phyloP scores from a whole-genome alignment of 2,329 filamentous ascomycete species.

The Taxawa tesnikishii region DNA sequence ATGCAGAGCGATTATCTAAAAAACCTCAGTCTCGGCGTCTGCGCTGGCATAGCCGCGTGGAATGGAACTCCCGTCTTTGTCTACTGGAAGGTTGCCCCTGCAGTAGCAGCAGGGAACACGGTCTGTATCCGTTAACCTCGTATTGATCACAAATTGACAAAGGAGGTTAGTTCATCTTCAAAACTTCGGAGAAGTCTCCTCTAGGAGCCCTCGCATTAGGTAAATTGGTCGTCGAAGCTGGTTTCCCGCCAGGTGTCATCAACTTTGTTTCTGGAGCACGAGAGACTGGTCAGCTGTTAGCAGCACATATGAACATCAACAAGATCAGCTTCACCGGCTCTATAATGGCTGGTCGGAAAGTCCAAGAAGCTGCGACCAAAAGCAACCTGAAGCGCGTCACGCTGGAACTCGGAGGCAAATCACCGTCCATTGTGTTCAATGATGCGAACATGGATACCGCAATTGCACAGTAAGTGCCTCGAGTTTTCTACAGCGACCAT shows the following conservation, averaged over 20 bases:
- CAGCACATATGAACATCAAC: slow-evolving; percentile 53
- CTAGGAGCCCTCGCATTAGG: slow-evolving; percentile 46
- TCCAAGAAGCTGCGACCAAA: slow-evolving; percentile 5
- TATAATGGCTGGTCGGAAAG: slow-evolving; percentile 50
- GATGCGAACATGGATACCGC: slow-evolving; percentile 5
- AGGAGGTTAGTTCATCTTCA: slow-evolving; percentile 34
- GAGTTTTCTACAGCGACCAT: too few relatives aligned
- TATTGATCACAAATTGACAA: background rate
- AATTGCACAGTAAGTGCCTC: too few relatives aligned
- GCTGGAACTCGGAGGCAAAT: slow-evolving; percentile 47
- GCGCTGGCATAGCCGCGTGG: slow-evolving; percentile 30
- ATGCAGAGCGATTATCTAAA: too few relatives aligned
- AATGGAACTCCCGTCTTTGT: slow-evolving; percentile 13
- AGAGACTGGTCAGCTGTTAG: slow-evolving; percentile 54
- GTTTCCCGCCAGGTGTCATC: slow-evolving; percentile 64
- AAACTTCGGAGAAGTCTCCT: slow-evolving; percentile 45
- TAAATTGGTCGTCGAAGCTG: slow-evolving; percentile 55
- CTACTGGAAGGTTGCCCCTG: slow-evolving; percentile 6
- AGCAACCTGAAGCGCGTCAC: slow-evolving; percentile 46
- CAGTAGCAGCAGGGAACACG: slow-evolving; percentile 5
- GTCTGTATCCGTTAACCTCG: too few relatives aligned
- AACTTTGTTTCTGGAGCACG: slow-evolving; percentile 52
- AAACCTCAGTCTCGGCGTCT: too few relatives aligned
- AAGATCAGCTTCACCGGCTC: slow-evolving; percentile 71
- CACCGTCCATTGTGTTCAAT: slow-evolving; percentile 21